These are phyloP conservation scores for Claviceps fusiformis DNA, from an alignment of 2,329 filamentous ascomycete genomes.

Conservation along the genomic window DNA sequence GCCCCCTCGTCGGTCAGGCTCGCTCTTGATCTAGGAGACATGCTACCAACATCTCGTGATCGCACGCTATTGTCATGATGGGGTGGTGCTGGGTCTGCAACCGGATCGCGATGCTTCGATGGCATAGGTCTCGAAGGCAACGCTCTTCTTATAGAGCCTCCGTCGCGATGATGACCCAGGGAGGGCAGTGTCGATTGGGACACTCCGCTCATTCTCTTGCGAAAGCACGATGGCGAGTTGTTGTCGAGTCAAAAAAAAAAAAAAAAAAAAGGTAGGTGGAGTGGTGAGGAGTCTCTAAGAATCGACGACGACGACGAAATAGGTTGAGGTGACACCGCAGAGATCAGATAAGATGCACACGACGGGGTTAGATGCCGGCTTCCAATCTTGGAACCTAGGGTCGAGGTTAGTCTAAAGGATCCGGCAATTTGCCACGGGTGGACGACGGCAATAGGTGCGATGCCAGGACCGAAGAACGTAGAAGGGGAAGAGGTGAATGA, in stretches of 20 bases:
- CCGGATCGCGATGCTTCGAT: conserved; percentile 15
- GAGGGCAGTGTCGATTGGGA: conserved; percentile 12
- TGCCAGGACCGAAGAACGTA: not conserved
- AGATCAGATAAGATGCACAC: conserved; percentile 4
- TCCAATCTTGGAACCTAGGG: not conserved
- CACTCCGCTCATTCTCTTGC: conserved; percentile 20
- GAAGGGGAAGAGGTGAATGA: not conserved
- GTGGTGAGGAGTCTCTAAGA: not conserved
- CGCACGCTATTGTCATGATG: conserved; percentile 12
- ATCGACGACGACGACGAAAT: not conserved
- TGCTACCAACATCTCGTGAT: conserved; percentile 12
- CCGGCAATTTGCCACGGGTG: not conserved
- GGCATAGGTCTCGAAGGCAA: conserved; percentile 25
- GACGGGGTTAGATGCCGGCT: not conserved
- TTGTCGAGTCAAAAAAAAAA: too few species aligned
- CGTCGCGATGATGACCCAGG: conserved; percentile 18
- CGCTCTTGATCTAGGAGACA: conserved; percentile 14
- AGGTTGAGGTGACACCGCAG: not conserved
- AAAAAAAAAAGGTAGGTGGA: not conserved
- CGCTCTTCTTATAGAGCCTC: conserved; percentile 20
- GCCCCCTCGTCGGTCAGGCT: conserved; percentile 12
- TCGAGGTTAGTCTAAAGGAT: not conserved
- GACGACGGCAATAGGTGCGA: not conserved
- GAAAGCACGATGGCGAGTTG: not conserved
- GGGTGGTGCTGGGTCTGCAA: conserved; percentile 12